A percentile compares a stretch with the other conserved stretches of the same genome.
phyloP scores from a whole-genome alignment of 2,329 filamentous ascomycete species.

The Pseudocercospora pini-densiflorae region DNA sequence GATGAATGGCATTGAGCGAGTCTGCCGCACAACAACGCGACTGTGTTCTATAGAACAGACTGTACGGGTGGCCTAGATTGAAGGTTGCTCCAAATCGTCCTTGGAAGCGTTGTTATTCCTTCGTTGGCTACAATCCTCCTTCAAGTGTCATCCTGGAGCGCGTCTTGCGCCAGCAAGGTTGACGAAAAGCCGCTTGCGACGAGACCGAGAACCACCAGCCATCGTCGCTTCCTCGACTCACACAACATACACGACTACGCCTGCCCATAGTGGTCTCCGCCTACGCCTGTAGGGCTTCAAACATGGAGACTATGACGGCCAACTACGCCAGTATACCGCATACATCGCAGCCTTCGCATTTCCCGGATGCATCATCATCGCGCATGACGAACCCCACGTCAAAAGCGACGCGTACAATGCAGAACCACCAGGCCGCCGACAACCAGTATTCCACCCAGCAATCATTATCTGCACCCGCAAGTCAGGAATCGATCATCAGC shows the following conservation, averaged over 20 bases:
- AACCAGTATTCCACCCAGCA: slow-evolving; percentile 10
- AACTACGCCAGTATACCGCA: slow-evolving; percentile 18
- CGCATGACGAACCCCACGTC: slow-evolving; percentile 20
- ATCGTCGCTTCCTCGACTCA: background rate
- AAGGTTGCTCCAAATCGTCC: background rate
- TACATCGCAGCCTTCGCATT: slow-evolving; percentile 17
- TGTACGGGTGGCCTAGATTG: background rate
- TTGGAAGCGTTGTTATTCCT: background rate
- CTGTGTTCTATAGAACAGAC: background rate
- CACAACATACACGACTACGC: background rate
- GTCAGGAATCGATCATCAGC: slow-evolving; percentile 37
- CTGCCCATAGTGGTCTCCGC: background rate
- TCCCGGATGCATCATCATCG: slow-evolving; percentile 11
- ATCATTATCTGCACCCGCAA: slow-evolving; percentile 35
- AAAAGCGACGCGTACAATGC: slow-evolving; percentile 33
- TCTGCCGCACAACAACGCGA: background rate
- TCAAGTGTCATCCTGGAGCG: background rate
- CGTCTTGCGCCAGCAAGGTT: slow-evolving; percentile 9
- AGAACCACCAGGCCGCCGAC: slow-evolving; percentile 9
- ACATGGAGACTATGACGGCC: slow-evolving; percentile 30
- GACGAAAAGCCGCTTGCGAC: slow-evolving; percentile 5
- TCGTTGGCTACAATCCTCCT: background rate
- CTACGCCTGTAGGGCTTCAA: background rate
- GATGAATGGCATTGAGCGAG: background rate
- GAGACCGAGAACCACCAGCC: slow-evolving; percentile 3